Evolutionary conservation across 2,329 filamentous ascomycete species (phyloP).

Genomic region (Cladosporium sp.): DNA sequence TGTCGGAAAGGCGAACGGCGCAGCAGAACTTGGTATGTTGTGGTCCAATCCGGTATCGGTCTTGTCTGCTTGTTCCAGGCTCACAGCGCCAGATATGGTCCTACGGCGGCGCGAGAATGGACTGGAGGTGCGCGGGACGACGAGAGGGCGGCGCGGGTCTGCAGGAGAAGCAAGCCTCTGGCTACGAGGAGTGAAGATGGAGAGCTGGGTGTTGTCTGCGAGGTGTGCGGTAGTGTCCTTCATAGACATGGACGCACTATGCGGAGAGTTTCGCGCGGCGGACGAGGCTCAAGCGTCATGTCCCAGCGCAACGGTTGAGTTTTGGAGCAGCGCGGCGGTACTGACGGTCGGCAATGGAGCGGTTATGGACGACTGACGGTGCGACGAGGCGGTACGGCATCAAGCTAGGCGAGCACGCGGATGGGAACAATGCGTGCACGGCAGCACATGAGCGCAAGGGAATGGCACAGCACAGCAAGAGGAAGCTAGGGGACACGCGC

Average conservation of each 20-base stretch:
- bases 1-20: neutral
- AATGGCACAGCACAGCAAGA: neutral
- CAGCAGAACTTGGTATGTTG: neutral
- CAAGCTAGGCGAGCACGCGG: neutral
- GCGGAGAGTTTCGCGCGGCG: neutral
- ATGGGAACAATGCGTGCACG: neutral
- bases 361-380: no score
- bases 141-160: neutral
- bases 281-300: neutral
- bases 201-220: neutral
- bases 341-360: neutral
- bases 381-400: neutral
- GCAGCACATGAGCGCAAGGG: neutral
- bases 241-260: neutral
- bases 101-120: neutral
- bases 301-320: neutral
- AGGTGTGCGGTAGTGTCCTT: neutral
- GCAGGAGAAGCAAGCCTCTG: neutral
- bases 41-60: neutral
- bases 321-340: neutral
- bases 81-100: neutral
- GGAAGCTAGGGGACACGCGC: neutral
- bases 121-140: neutral
- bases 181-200: conserved; percentile 3
- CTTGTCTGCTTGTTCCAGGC: neutral